phyloP scores from a whole-genome alignment of 768 basidiomycete genomes.

The Pulveroboletus sp. region DNA sequence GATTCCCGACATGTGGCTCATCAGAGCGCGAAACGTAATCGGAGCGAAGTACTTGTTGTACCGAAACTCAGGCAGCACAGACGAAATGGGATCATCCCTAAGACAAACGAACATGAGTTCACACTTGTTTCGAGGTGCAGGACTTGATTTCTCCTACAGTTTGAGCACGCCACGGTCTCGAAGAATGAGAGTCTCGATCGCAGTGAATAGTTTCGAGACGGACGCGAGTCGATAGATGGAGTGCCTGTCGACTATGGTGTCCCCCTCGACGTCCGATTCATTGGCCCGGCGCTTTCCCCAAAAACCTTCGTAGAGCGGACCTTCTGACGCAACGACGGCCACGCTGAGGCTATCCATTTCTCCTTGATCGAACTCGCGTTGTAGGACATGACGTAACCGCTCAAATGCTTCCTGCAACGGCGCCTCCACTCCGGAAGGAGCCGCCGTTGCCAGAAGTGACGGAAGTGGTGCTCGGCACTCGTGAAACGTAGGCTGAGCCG shows the following conservation, averaged over 20 bases:
- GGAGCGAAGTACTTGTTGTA: constrained; percentile 23
- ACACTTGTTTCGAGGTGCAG: neutral
- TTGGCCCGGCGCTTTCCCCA: constrained; percentile 44
- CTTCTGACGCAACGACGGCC: constrained; percentile 43
- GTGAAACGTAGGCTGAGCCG: neutral
- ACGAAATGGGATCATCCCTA: constrained; percentile 46
- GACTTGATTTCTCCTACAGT: constrained; percentile 26
- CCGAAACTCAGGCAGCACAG: constrained; percentile 19
- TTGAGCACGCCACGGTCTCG: constrained; percentile 40
- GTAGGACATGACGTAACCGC: constrained; percentile 7
- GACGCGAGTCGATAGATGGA: constrained; percentile 51
- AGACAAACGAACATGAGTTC: neutral
- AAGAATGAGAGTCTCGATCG: constrained; percentile 45
- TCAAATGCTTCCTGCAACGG: constrained; percentile 5
- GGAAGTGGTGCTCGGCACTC: constrained; percentile 18
- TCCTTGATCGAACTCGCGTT: constrained; percentile 20
- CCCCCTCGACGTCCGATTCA: constrained; percentile 28
- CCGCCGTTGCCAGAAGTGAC: constrained; percentile 8
- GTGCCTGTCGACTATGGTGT: constrained; percentile 33
- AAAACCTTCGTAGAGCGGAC: constrained; percentile 41
- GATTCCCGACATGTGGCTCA: constrained; percentile 36
- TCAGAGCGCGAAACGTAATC: constrained; percentile 38
- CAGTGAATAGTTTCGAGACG: constrained; percentile 48
- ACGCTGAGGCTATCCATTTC: constrained; percentile 49
- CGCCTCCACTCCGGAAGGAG: constrained; percentile 13